phyloP scores from a whole-genome alignment of 352 stramenopile species.

The Globisporangium paddicum region DNA sequence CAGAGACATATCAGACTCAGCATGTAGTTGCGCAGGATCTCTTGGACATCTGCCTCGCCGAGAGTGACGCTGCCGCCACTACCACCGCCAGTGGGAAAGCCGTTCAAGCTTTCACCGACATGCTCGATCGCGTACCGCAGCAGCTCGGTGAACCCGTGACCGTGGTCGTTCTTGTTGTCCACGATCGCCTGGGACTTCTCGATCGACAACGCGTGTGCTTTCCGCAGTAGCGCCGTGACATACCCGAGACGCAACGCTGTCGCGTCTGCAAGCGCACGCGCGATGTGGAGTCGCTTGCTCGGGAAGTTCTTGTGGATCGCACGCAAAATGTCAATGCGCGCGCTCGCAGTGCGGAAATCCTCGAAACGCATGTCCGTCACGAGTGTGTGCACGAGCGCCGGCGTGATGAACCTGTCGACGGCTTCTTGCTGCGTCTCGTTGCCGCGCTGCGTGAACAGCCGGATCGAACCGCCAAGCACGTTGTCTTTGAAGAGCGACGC shows the following conservation, averaged over 20 bases:
- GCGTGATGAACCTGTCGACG: constrained; percentile 71
- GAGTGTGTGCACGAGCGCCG: constrained; percentile 69
- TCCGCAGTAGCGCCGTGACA: constrained; percentile 40
- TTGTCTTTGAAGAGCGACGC: constrained; percentile 75
- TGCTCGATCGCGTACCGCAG: constrained; percentile 83
- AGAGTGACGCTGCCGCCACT: constrained; percentile 16
- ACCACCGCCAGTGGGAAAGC: constrained; percentile 14
- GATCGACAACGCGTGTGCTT: constrained; percentile 47
- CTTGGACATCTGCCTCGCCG: constrained; percentile 29
- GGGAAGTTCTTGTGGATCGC: constrained; percentile 83
- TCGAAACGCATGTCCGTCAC: constrained; percentile 81
- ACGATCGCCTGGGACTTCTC: constrained; percentile 51
- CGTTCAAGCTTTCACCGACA: constrained; percentile 44
- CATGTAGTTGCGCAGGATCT: constrained; percentile 72
- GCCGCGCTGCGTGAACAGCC: constrained; percentile 17
- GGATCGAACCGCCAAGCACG: constrained; percentile 20
- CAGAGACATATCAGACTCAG: constrained; percentile 59
- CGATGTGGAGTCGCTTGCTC: constrained; percentile 60
- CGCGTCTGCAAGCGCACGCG: constrained; percentile 65
- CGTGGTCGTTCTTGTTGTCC: constrained; percentile 67
- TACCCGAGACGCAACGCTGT: constrained; percentile 66
- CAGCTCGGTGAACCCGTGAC: constrained; percentile 78
- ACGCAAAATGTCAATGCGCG: constrained; percentile 73
- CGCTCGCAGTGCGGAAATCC: constrained; percentile 81
- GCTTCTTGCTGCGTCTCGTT: constrained; percentile 40